phyloP scores from a whole-genome alignment of 2,329 filamentous ascomycete species.

The Neonectria coccinea region DNA sequence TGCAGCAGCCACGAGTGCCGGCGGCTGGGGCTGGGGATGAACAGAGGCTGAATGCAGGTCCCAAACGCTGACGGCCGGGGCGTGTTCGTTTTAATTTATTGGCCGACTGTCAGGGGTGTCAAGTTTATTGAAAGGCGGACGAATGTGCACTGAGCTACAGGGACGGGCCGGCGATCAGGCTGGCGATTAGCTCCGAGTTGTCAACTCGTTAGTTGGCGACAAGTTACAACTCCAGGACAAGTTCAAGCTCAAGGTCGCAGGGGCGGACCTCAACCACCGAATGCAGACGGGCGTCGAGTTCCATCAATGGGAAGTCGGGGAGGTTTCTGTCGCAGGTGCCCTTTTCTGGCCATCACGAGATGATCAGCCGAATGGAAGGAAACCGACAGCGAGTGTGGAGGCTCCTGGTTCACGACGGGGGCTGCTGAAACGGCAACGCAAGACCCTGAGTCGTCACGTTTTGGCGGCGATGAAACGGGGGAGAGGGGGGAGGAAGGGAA shows the following conservation, averaged over 20 bases:
- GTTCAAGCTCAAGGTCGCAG: conserved; percentile 12
- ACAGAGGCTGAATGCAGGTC: conserved; percentile 9
- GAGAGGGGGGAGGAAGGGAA: background rate
- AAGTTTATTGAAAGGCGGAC: conserved; percentile 15
- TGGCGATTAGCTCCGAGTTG: conserved; percentile 1
- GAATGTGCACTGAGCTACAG: conserved; percentile 7
- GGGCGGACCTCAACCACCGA: conserved; percentile 4
- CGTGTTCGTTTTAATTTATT: background rate
- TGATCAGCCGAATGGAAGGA: conserved; percentile 12
- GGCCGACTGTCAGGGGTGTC: background rate
- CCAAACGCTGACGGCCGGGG: conserved; percentile 15
- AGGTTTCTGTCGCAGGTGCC: background rate
- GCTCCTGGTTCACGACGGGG: conserved; percentile 13
- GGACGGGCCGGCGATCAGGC: background rate
- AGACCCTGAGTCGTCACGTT: conserved; percentile 17
- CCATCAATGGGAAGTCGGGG: conserved; percentile 15
- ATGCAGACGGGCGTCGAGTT: conserved; percentile 7
- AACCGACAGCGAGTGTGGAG: conserved; percentile 3
- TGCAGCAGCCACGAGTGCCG: conserved; percentile 22
- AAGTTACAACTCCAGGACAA: conserved; percentile 18
- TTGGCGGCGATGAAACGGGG: conserved; percentile 21
- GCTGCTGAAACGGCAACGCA: conserved; percentile 21
- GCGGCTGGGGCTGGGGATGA: conserved; percentile 2
- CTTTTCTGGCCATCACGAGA: too few species aligned
- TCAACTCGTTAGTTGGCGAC: conserved; percentile 6